Evolutionary conservation across 2,329 filamentous ascomycete genomes (phyloP).

Genomic region (Phyllosticta citribraziliensis): DNA sequence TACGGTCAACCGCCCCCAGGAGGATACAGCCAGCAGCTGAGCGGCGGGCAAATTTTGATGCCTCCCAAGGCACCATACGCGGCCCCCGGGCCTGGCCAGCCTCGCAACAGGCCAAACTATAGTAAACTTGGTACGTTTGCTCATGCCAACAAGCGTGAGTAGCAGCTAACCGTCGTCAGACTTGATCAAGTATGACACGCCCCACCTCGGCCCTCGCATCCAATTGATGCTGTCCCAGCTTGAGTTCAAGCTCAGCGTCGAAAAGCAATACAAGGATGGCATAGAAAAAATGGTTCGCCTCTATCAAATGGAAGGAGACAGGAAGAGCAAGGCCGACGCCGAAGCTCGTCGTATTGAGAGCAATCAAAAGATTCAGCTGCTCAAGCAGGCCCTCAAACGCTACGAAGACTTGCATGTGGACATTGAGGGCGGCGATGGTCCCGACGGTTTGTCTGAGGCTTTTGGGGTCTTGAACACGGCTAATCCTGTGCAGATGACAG

Average conservation of each 20-base stretch:
- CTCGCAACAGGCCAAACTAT: conserved; percentile 71
- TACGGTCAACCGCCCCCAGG: conserved; percentile 49
- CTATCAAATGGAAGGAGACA: conserved; percentile 93
- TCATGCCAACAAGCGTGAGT: not conserved
- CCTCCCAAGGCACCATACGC: conserved; percentile 72
- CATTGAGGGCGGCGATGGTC: conserved; percentile 63
- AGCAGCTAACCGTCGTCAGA: conserved; percentile 45
- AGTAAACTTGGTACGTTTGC: conserved; percentile 75
- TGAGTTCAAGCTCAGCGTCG: conserved; percentile 96
- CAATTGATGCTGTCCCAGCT: conserved; percentile 98
- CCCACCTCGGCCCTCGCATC: conserved; percentile 89
- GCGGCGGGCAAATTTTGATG: conserved; percentile 63
- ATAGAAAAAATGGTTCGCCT: conserved; percentile 99
- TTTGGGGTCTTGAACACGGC: conserved; percentile 10
- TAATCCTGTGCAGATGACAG: conserved; percentile 66
- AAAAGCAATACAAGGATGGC: conserved; percentile 97
- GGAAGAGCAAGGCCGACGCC: conserved; percentile 89
- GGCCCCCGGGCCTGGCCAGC: conserved; percentile 57
- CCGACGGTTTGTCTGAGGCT: conserved; percentile 54
- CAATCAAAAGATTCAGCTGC: conserved; percentile 91
- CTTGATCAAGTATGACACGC: conserved; percentile 96
- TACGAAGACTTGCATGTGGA: conserved; percentile 97
- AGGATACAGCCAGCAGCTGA: conserved; percentile 49
- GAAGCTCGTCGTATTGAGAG: conserved; percentile 85
- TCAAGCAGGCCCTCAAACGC: conserved; percentile 91